These are phyloP conservation scores for Pseudozyma tsukubaensis DNA, from an alignment of 1,284 basidiomycete genomes.

Conservation along the genomic window DNA sequence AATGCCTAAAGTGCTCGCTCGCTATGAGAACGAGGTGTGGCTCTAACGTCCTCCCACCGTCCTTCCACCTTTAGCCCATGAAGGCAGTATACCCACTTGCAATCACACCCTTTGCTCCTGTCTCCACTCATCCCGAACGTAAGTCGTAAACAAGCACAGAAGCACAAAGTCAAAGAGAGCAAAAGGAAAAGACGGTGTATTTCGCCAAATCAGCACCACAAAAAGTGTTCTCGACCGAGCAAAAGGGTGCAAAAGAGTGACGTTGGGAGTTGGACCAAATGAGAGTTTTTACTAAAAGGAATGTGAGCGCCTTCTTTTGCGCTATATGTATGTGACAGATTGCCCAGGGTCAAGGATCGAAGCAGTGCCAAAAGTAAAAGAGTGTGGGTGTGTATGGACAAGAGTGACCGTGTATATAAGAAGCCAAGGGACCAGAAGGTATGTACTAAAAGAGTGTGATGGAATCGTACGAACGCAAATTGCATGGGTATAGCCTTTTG, in stretches of 20 bases:
- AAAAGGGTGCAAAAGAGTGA: conserved; percentile 16
- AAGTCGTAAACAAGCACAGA: too few relatives aligned
- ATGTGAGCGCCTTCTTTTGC: background rate
- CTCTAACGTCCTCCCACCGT: conserved; percentile 11
- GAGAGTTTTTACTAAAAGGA: conserved; percentile 9
- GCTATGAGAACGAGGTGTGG: conserved; percentile 7
- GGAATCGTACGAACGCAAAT: background rate
- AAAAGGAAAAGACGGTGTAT: conserved; percentile 3
- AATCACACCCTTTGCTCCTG: background rate
- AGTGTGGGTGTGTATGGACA: background rate
- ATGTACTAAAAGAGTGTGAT: background rate
- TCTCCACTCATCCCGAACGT: background rate
- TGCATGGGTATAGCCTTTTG: conserved; percentile 36
- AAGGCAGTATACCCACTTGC: background rate
- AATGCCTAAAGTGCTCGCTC: conserved; percentile 32
- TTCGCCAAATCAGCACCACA: background rate
- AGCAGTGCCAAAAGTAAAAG: background rate
- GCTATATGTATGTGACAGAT: background rate
- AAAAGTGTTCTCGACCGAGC: background rate
- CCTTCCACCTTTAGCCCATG: background rate
- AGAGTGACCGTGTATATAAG: background rate
- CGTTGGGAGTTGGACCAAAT: conserved; percentile 31
- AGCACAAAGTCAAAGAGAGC: too few relatives aligned
- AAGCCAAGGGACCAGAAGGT: too few relatives aligned
- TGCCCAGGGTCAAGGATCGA: background rate